Evolutionary conservation across 768 basidiomycete species (phyloP).

Genomic region (Auriscalpium orientale): DNA sequence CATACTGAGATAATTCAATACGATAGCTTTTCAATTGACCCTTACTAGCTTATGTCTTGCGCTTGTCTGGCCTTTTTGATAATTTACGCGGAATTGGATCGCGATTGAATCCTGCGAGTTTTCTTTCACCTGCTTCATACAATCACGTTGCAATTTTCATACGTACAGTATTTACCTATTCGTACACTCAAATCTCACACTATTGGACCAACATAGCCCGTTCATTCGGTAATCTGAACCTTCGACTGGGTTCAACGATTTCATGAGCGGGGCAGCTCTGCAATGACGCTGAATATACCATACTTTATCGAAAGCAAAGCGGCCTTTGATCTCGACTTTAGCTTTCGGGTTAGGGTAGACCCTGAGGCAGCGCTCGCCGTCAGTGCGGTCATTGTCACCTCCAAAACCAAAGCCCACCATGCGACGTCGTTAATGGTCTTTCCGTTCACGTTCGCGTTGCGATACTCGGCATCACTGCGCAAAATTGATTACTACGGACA

Average conservation of each 20-base stretch:
- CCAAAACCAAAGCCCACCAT: conserved; percentile 37
- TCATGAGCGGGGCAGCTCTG: not conserved
- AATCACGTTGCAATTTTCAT: not conserved
- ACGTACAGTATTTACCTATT: not conserved
- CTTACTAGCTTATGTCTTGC: too few species aligned
- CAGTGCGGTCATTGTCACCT: not conserved
- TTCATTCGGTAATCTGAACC: not conserved
- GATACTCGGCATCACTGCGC: conserved; percentile 56
- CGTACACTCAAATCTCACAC: not conserved
- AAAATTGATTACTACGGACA: not conserved
- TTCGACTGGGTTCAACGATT: not conserved
- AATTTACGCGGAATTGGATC: too few species aligned
- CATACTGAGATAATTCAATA: too few species aligned
- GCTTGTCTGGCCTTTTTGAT: too few species aligned
- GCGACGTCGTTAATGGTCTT: conserved; percentile 50
- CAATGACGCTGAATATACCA: not conserved
- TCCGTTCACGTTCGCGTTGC: conserved; percentile 45
- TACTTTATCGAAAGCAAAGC: conserved; percentile 78
- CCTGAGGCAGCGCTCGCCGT: conserved; percentile 30
- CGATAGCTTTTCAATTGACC: too few species aligned
- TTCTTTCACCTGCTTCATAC: too few species aligned
- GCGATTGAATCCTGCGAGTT: too few species aligned
- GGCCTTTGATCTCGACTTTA: conserved; percentile 55
- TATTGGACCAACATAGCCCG: too few species aligned
- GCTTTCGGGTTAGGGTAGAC: conserved; percentile 55